A percentile compares a stretch with the other conserved stretches of the same genome.
phyloP scores from a whole-genome alignment of 2,329 filamentous ascomycete species.

The Juglanconis sp. region DNA sequence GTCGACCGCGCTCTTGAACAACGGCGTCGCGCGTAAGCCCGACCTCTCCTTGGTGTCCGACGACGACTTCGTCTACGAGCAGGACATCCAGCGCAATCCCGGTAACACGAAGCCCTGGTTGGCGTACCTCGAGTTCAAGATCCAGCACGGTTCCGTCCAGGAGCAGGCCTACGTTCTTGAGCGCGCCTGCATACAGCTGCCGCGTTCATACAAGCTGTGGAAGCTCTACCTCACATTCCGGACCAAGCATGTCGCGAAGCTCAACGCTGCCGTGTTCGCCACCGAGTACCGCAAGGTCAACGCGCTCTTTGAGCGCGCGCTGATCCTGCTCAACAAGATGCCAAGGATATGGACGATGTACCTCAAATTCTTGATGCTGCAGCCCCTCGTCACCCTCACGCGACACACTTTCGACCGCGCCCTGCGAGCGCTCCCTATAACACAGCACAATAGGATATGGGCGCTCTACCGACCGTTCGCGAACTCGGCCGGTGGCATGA shows the following conservation, averaged over 20 bases:
- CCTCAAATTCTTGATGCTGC: conserved; percentile 81
- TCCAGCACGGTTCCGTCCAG: conserved; percentile 75
- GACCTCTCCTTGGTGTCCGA: conserved; percentile 43
- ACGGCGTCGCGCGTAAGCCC: conserved; percentile 18
- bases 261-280: conserved; percentile 77
- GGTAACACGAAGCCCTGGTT: conserved; percentile 92
- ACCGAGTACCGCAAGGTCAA: conserved; percentile 92
- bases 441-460: conserved; percentile 96
- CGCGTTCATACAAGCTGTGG: conserved; percentile 97
- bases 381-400: conserved; percentile 86
- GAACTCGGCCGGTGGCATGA: conserved; percentile 83
- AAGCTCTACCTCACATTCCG: conserved; percentile 92
- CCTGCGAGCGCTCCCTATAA: conserved; percentile 84
- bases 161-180: conserved; percentile 89
- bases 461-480: conserved; percentile 86
- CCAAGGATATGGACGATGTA: conserved; percentile 96
- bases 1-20: conserved; percentile 12
- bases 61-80: conserved; percentile 93
- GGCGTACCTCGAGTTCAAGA: conserved; percentile 87
- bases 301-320: conserved; percentile 83
- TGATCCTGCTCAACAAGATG: conserved; percentile 98
- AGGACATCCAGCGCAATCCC: conserved; percentile 84
- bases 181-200: conserved; percentile 83
- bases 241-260: conserved; percentile 72
- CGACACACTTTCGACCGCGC: conserved; percentile 89